Percentiles rank a stretch among this genome's conserved stretches.
These are phyloP conservation scores for Punctularia strigosozonata DNA, from an alignment of 768 basidiomycete species.

Conservation along the genomic window DNA sequence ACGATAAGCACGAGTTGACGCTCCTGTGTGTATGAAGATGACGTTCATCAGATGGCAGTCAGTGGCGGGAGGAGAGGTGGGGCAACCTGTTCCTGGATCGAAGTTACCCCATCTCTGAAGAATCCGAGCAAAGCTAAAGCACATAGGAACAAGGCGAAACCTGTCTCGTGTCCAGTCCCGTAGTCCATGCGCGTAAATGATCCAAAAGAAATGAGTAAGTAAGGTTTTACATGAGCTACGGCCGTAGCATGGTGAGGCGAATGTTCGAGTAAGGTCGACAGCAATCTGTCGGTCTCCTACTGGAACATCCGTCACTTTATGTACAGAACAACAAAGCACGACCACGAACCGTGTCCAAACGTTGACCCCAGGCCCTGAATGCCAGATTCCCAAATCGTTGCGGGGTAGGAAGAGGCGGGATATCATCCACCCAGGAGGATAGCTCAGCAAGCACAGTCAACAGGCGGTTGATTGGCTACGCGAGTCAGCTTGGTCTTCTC, in stretches of 20 bases:
- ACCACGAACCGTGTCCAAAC: constrained; percentile 59
- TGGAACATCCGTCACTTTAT: constrained; percentile 2
- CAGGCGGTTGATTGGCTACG: constrained; percentile 34
- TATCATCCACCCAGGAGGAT: constrained; percentile 66
- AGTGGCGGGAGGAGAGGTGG: no score
- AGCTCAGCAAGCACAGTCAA: constrained; percentile 54
- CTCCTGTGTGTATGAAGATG: constrained; percentile 49
- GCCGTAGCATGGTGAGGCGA: constrained; percentile 29
- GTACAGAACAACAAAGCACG: constrained; percentile 1
- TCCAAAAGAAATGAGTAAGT: constrained; percentile 78
- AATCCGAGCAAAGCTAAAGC: constrained; percentile 13
- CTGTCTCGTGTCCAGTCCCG: constrained; percentile 91
- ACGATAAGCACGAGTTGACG: constrained; percentile 45
- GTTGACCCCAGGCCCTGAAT: constrained; percentile 74
- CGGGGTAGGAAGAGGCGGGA: constrained; percentile 60
- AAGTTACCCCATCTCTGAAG: no score
- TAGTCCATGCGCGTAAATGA: constrained; percentile 90
- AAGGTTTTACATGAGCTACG: constrained; percentile 62
- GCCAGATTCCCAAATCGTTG: constrained; percentile 91
- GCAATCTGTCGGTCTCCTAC: constrained; percentile 44
- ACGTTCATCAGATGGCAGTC: constrained; percentile 54
- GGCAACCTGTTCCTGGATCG: neutral
- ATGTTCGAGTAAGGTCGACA: constrained; percentile 39
- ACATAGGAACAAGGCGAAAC: constrained; percentile 72
- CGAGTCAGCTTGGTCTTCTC: constrained; percentile 1